Evolutionary conservation across 345 rosid genomes (phyloP).

Genomic region (Eutrema yunnanense): DNA sequence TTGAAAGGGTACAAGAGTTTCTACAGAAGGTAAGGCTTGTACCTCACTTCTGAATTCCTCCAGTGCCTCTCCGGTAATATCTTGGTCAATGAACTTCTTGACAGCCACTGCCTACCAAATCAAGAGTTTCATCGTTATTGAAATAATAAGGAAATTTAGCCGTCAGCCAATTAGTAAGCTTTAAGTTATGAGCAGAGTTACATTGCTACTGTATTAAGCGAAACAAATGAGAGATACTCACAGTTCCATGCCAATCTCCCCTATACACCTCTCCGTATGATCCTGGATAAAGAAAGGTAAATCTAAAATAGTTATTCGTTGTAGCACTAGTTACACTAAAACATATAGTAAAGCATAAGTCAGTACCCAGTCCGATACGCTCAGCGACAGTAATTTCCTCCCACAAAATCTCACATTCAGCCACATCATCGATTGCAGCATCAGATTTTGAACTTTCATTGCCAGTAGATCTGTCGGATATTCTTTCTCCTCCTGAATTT

Average conservation of each 20-base stretch:
- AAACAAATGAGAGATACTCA: constrained; percentile 39
- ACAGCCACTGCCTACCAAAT: constrained; percentile 83
- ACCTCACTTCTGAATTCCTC: constrained; percentile 92
- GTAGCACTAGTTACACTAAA: constrained; percentile 19
- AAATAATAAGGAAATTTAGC: not conserved
- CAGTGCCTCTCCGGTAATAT: constrained; percentile 65
- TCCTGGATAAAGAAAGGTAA: constrained; percentile 48
- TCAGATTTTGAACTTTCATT: constrained; percentile 66
- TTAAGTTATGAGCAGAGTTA: not conserved
- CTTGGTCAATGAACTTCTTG: constrained; percentile 90
- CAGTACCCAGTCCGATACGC: constrained; percentile 92
- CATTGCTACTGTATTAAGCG: not conserved
- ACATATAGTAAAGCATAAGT: constrained; percentile 18
- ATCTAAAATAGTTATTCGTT: constrained; percentile 6
- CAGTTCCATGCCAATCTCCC: constrained; percentile 99
- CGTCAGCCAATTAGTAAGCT: not conserved
- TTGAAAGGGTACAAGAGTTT: constrained; percentile 2
- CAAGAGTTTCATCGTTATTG: constrained; percentile 19
- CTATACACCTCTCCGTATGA: constrained; percentile 96
- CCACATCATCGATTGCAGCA: constrained; percentile 65
- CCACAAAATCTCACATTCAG: constrained; percentile 84
- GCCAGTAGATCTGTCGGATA: constrained; percentile 54
- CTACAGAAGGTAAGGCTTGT: constrained; percentile 10
- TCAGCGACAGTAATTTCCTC: constrained; percentile 89
- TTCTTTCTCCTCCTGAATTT: constrained; percentile 56